Conservation (phyloP, 2,329 filamentous ascomycete species). For the Arthrocladium fulminans region DNA sequence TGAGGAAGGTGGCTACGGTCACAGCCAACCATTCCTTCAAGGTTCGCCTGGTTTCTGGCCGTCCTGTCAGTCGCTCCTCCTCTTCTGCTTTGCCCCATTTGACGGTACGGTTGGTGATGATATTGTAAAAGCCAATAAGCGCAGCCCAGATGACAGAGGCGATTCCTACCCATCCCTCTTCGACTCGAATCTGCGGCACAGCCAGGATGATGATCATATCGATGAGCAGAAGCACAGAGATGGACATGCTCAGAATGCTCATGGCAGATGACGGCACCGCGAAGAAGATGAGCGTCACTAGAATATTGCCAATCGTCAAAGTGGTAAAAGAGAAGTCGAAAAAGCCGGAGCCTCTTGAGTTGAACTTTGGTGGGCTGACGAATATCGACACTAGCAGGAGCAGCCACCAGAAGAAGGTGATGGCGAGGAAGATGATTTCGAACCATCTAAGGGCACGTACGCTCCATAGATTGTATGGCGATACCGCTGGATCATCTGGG, state of each 20-base stretch:
- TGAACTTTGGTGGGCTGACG: slow-evolving; percentile 77
- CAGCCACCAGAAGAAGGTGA: slow-evolving; percentile 88
- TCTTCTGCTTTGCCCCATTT: slow-evolving; percentile 88
- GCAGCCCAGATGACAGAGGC: slow-evolving; percentile 75
- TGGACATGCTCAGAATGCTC: slow-evolving; percentile 60
- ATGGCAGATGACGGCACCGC: slow-evolving; percentile 70
- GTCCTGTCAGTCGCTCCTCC: slow-evolving; percentile 83
- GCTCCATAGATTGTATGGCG: slow-evolving; percentile 90
- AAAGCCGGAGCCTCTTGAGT: slow-evolving; percentile 85
- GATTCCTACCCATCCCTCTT: slow-evolving; percentile 90
- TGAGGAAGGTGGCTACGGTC: slow-evolving; percentile 61
- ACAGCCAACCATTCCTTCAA: slow-evolving; percentile 78
- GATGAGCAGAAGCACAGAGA: slow-evolving; percentile 58
- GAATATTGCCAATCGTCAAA: slow-evolving; percentile 64
- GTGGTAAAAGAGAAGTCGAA: slow-evolving; percentile 78
- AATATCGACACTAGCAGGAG: slow-evolving; percentile 82
- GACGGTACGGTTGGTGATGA: slow-evolving; percentile 72
- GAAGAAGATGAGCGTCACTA: slow-evolving; percentile 79
- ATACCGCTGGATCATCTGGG: slow-evolving; percentile 74
- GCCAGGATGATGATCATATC: slow-evolving; percentile 72
- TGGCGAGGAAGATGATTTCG: slow-evolving; percentile 63
- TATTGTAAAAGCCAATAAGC: slow-evolving; percentile 67
- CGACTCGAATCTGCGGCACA: slow-evolving; percentile 63
- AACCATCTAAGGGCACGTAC: slow-evolving; percentile 72
- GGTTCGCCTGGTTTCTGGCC: slow-evolving; percentile 73